Conservation (phyloP, 2,329 filamentous ascomycete species). For the Monosporascus sp. region DNA sequence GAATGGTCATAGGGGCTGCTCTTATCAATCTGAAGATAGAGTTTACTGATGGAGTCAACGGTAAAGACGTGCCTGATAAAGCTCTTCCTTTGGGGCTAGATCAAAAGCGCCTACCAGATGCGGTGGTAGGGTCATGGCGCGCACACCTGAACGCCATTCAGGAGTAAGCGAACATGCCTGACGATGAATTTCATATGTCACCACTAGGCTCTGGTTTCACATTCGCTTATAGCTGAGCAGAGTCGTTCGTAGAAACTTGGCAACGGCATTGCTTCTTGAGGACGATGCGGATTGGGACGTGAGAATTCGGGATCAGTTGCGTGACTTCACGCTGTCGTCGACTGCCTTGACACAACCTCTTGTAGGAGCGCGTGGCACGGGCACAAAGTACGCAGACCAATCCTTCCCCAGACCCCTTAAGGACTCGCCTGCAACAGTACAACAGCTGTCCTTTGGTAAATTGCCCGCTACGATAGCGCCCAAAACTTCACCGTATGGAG, state of each 20-base stretch:
- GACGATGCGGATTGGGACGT: conserved; percentile 46
- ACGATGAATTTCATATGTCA: neutral
- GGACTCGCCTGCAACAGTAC: conserved; percentile 3
- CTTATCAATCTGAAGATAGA: conserved; percentile 39
- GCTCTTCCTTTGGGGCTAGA: conserved; percentile 29
- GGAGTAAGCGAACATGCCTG: conserved; percentile 18
- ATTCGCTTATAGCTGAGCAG: conserved; percentile 14
- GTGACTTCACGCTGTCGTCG: conserved; percentile 19
- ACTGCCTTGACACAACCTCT: conserved; percentile 16
- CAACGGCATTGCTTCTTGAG: conserved; percentile 39
- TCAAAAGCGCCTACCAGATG: conserved; percentile 23
- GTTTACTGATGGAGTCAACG: conserved; percentile 41
- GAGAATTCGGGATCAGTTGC: conserved; percentile 36
- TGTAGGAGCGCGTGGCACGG: conserved; percentile 4
- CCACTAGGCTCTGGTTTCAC: no score
- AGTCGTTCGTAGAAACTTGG: conserved; percentile 38
- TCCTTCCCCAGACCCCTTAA: conserved; percentile 16
- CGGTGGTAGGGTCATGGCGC: conserved; percentile 31
- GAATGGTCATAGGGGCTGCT: conserved; percentile 41
- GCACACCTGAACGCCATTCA: conserved; percentile 34
- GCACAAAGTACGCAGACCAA: conserved; percentile 9
- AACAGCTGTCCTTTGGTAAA: conserved; percentile 11
- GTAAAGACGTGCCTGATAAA: conserved; percentile 32
- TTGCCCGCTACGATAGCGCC: conserved; percentile 10
- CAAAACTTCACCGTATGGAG: conserved; percentile 38